These are phyloP conservation scores for Pseudonectria buxi DNA, from an alignment of 2,329 filamentous ascomycete genomes.

Conservation along the genomic window DNA sequence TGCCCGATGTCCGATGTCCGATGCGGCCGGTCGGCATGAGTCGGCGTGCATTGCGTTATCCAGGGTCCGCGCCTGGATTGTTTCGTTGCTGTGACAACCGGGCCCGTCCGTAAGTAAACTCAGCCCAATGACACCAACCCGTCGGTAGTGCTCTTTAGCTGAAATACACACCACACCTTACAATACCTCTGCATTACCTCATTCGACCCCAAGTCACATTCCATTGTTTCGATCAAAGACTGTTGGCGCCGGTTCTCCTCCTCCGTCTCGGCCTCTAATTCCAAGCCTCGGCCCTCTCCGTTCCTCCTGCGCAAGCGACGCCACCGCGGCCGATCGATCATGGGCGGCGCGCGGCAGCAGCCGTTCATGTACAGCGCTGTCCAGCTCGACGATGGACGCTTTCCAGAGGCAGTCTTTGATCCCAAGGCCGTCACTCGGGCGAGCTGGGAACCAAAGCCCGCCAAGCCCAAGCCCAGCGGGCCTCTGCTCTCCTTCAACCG, in stretches of 20 bases:
- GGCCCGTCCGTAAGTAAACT: conserved; percentile 1
- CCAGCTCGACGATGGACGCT: conserved; percentile 45
- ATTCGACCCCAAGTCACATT: not conserved
- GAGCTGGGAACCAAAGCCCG: conserved; percentile 60
- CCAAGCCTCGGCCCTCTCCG: no score
- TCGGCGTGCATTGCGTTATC: not conserved
- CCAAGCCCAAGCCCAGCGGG: conserved; percentile 60
- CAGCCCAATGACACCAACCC: no score
- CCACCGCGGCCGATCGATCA: no score
- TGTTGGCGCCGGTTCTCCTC: no score
- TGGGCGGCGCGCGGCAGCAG: conserved; percentile 36
- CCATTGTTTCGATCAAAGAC: not conserved
- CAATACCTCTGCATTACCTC: not conserved
- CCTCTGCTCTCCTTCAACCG: conserved; percentile 76
- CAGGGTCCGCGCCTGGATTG: conserved; percentile 1
- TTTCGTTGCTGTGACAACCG: conserved; percentile 22
- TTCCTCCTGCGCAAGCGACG: no score
- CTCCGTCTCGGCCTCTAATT: no score
- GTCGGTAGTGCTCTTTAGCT: not conserved
- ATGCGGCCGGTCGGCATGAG: conserved; percentile 3
- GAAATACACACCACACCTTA: not conserved
- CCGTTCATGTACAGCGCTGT: conserved; percentile 67
- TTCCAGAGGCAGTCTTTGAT: conserved; percentile 60
- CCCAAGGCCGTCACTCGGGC: conserved; percentile 80
- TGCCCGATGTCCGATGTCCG: conserved; percentile 3